phyloP scores from a whole-genome alignment of 306 rosid genomes.

The Calophaca sinica region DNA sequence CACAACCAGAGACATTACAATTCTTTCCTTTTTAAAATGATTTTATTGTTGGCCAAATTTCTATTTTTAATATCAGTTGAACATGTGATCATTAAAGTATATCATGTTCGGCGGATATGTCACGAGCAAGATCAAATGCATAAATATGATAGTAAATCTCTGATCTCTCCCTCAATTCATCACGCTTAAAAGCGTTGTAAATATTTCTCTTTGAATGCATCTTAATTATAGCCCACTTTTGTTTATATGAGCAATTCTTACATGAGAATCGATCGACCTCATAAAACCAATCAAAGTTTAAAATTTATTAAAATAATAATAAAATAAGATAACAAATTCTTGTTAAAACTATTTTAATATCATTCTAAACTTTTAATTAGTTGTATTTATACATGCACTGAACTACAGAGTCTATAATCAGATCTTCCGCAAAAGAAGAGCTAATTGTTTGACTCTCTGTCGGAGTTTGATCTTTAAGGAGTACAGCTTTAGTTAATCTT shows the following conservation, averaged over 20 bases:
- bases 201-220: too few relatives aligned
- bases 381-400: neutral
- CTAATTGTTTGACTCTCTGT: slow-evolving; percentile 35
- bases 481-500: slow-evolving; percentile 36
- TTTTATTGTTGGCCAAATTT: too few relatives aligned
- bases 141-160: too few relatives aligned
- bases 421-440: neutral
- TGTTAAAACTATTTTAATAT: neutral
- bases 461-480: slow-evolving; percentile 18
- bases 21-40: too few relatives aligned
- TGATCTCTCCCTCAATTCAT: too few relatives aligned
- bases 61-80: too few relatives aligned
- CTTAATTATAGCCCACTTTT: neutral
- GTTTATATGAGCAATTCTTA: neutral
- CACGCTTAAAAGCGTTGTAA: too few relatives aligned
- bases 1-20: neutral
- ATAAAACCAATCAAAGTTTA: neutral
- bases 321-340: too few relatives aligned
- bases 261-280: neutral
- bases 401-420: neutral
- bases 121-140: too few relatives aligned
- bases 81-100: too few relatives aligned
- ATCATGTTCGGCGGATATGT: too few relatives aligned
- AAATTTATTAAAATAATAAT: neutral
- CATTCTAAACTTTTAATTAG: neutral